Evolutionary conservation across 345 rosid species (phyloP).

Genomic region (Triadica sebifera): DNA sequence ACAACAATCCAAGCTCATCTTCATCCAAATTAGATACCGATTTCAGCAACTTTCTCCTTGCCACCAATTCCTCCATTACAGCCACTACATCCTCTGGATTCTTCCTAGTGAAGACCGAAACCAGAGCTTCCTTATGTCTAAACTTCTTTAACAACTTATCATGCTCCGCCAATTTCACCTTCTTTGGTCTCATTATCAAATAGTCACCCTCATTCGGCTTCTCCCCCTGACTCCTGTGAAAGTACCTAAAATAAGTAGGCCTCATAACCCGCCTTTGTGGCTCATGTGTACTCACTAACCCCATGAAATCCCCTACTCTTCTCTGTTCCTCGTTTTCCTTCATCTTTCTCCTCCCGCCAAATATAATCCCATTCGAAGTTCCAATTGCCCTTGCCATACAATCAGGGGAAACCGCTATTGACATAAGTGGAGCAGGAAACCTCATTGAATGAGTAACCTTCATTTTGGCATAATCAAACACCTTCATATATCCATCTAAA

Average conservation of each 20-base stretch:
- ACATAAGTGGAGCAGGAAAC: constrained; percentile 83
- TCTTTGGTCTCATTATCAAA: constrained; percentile 65
- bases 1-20: constrained; percentile 63
- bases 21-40: constrained; percentile 62
- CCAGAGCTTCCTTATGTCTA: constrained; percentile 80
- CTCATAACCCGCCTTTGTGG: constrained; percentile 43
- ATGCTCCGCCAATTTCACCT: constrained; percentile 70
- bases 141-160: constrained; percentile 86
- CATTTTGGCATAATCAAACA: constrained; percentile 70
- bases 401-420: constrained; percentile 63
- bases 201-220: constrained; percentile 64
- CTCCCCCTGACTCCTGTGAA: constrained; percentile 79
- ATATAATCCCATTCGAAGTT: constrained; percentile 65
- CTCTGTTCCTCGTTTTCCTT: constrained; percentile 45
- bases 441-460: constrained; percentile 86
- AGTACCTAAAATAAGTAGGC: constrained; percentile 69
- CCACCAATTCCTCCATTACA: constrained; percentile 85
- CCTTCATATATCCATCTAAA: constrained; percentile 91
- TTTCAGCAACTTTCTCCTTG: constrained; percentile 73
- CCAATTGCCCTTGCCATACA: constrained; percentile 62
- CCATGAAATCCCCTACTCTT: constrained; percentile 30
- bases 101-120: constrained; percentile 54
- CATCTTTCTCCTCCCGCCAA: constrained; percentile 65
- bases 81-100: constrained; percentile 75
- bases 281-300: constrained; percentile 39